Conservation (phyloP, 2,329 filamentous ascomycete species). For the Magnaporthiopsis incrustans region DNA sequence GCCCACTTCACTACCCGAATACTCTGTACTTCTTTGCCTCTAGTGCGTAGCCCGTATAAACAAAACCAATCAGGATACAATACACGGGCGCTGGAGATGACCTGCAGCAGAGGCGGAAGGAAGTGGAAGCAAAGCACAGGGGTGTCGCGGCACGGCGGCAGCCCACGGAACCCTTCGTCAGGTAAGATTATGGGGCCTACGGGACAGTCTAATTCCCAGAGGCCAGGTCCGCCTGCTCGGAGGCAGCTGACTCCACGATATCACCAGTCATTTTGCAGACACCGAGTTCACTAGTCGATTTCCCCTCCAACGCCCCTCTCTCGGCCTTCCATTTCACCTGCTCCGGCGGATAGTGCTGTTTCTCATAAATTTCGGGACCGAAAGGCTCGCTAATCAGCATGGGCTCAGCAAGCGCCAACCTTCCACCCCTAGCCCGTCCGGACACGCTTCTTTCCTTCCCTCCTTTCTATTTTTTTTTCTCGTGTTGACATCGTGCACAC, state of each 20-base stretch:
- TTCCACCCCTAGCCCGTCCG: too few species aligned
- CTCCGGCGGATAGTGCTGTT: neutral
- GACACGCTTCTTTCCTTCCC: neutral
- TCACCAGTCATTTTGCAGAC: neutral
- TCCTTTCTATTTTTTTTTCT: neutral
- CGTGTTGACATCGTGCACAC: neutral
- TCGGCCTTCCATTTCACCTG: neutral
- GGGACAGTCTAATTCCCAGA: too few species aligned
- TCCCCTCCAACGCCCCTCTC: neutral
- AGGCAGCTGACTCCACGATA: neutral
- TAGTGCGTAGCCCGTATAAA: neutral
- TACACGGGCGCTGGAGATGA: too few species aligned
- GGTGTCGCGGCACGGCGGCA: too few species aligned
- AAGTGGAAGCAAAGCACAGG: too few species aligned
- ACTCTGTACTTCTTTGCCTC: too few species aligned
- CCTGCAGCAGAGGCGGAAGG: too few species aligned
- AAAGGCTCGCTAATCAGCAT: neutral
- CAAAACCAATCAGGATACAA: neutral
- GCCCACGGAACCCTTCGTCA: too few species aligned
- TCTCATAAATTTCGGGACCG: neutral
- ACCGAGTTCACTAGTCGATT: neutral
- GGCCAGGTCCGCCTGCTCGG: too few species aligned
- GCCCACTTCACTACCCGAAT: too few species aligned
- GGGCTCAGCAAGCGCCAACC: neutral
- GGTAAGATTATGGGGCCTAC: too few species aligned